A percentile compares a stretch with the other conserved stretches of the same genome.
These are phyloP conservation scores for Sclerotinia nivalis DNA, from an alignment of 2,329 filamentous ascomycete species.

Conservation along the genomic window DNA sequence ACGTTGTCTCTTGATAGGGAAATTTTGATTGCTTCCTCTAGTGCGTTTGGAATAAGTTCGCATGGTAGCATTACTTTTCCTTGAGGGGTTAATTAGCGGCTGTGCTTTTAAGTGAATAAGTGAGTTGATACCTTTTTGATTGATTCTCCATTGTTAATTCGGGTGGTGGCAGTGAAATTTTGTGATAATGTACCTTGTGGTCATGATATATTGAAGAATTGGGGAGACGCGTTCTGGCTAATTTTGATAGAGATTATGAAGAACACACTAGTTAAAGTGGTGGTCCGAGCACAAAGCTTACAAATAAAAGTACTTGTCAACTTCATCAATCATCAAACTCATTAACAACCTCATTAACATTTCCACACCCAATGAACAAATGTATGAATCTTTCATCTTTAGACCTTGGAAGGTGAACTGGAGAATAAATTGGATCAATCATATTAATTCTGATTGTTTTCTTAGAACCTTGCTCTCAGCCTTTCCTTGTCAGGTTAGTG, in stretches of 20 bases:
- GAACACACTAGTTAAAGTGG: conserved; percentile 9
- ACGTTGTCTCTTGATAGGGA: conserved; percentile 26
- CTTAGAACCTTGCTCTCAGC: neutral
- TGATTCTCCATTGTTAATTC: conserved; percentile 15
- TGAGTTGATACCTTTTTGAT: conserved; percentile 15
- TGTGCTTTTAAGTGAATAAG: neutral
- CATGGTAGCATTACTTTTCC: conserved; percentile 16
- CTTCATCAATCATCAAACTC: neutral
- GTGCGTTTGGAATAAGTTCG: conserved; percentile 25
- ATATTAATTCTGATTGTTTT: neutral
- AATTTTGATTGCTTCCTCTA: conserved; percentile 17
- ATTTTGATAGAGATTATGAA: conserved; percentile 14
- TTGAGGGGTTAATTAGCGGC: conserved; percentile 4
- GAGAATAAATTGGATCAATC: neutral
- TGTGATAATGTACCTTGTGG: neutral
- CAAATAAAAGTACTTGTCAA: neutral
- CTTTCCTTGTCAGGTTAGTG: neutral
- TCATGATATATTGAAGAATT: conserved; percentile 12
- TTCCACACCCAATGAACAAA: neutral
- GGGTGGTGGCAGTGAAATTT: neutral
- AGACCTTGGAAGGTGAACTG: neutral
- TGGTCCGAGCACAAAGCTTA: neutral
- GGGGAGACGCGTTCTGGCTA: conserved; percentile 5
- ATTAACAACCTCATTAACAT: neutral
- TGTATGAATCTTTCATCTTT: neutral